These are phyloP conservation scores for Aspergillus fischeri DNA, from an alignment of 2,329 filamentous ascomycete species.

Conservation along the genomic window DNA sequence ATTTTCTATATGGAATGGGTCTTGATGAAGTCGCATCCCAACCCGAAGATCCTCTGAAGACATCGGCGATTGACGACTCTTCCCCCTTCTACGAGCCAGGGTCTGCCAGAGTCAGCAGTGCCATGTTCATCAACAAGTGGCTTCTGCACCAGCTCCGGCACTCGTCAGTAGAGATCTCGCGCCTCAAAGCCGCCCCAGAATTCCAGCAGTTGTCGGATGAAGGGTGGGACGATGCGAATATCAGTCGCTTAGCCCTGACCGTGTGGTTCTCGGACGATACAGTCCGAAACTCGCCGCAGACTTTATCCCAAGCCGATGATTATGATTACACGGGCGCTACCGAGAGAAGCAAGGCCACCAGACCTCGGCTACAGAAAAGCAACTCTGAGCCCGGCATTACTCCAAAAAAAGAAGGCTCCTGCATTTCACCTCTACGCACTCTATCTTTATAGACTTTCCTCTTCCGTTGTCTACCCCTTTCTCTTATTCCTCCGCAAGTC, in stretches of 20 bases:
- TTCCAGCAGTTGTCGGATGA: slow-evolving; percentile 12
- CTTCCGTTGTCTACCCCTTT: not conserved
- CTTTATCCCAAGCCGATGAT: not conserved
- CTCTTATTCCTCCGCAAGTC: not conserved
- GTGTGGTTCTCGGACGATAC: slow-evolving; percentile 22
- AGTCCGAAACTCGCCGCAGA: not conserved
- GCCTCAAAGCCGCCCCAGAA: slow-evolving; percentile 19
- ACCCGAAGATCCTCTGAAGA: slow-evolving; percentile 16
- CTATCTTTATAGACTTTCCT: not conserved
- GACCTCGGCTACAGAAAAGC: not conserved
- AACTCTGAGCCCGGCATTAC: not conserved
- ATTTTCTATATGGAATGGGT: slow-evolving; percentile 2
- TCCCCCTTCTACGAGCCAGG: slow-evolving; percentile 19
- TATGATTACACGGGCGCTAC: not conserved
- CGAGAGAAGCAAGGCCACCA: not conserved
- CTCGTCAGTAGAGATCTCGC: slow-evolving; percentile 23
- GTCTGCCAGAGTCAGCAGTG: slow-evolving; percentile 10
- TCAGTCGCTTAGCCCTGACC: slow-evolving; percentile 20
- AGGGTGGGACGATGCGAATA: slow-evolving; percentile 15
- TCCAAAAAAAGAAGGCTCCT: not conserved
- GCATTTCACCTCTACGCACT: not conserved
- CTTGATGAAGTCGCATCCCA: slow-evolving; percentile 1
- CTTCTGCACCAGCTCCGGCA: slow-evolving; percentile 29
- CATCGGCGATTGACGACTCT: slow-evolving; percentile 12
- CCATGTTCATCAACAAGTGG: slow-evolving; percentile 27